These are phyloP conservation scores for Aspergillus sp. DNA, from an alignment of 2,329 filamentous ascomycete genomes.

Conservation along the genomic window DNA sequence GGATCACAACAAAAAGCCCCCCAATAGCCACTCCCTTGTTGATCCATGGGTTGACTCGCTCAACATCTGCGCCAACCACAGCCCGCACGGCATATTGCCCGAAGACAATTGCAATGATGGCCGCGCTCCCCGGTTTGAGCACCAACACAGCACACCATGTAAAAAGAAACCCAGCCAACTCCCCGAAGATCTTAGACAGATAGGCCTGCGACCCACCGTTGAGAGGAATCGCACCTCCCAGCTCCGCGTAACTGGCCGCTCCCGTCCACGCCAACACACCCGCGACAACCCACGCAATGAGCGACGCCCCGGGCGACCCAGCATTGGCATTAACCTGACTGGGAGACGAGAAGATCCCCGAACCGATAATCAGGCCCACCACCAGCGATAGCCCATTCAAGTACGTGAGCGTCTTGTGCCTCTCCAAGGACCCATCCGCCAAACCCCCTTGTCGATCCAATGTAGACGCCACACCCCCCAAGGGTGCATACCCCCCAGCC, in stretches of 20 bases:
- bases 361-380: slow-evolving; percentile 88
- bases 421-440: slow-evolving; percentile 77
- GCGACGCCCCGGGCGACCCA: slow-evolving; percentile 78
- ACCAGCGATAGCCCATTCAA: slow-evolving; percentile 87
- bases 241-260: slow-evolving; percentile 86
- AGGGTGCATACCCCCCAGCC: slow-evolving; percentile 65
- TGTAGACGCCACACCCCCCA: slow-evolving; percentile 61
- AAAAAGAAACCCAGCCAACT: slow-evolving; percentile 86
- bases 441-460: slow-evolving; percentile 50
- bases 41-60: slow-evolving; percentile 74
- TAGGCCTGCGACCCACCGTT: slow-evolving; percentile 95
- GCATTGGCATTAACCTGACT: slow-evolving; percentile 87
- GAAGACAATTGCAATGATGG: slow-evolving; percentile 96
- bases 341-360: slow-evolving; percentile 90
- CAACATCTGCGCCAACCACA: slow-evolving; percentile 75
- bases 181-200: slow-evolving; percentile 90
- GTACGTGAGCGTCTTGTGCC: slow-evolving; percentile 91
- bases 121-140: slow-evolving; percentile 83
- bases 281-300: slow-evolving; percentile 86
- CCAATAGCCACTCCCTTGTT: slow-evolving; percentile 78
- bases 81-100: slow-evolving; percentile 93
- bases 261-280: slow-evolving; percentile 95
- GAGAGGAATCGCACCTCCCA: slow-evolving; percentile 88
- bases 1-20: slow-evolving; percentile 67
- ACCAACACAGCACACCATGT: slow-evolving; percentile 94